Evolutionary conservation across 805 yeast genomes (phyloP).

Genomic region (Schizosaccharomyces osmophilus): DNA sequence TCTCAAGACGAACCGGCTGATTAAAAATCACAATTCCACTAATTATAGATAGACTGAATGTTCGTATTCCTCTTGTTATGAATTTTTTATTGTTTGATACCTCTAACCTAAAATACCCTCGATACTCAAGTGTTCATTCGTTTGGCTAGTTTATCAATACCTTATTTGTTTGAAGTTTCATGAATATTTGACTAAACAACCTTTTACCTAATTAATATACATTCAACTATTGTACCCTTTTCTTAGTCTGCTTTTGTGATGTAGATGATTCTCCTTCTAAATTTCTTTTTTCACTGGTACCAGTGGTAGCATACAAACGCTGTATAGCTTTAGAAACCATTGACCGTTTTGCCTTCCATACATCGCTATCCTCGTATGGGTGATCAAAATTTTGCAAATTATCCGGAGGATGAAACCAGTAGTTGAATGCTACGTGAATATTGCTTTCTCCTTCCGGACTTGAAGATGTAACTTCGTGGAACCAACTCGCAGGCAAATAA

Average conservation of each 20-base stretch:
- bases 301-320: neutral
- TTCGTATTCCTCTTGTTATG: too few species aligned
- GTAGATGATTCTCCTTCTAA: neutral
- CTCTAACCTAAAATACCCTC: neutral
- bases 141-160: neutral
- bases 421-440: slow-evolving; percentile 2
- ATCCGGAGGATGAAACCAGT: slow-evolving; percentile 3
- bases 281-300: neutral
- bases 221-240: too few species aligned
- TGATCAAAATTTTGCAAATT: neutral
- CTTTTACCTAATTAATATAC: neutral
- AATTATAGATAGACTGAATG: neutral
- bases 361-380: neutral
- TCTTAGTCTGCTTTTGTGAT: neutral
- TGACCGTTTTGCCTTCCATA: neutral
- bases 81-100: too few species aligned
- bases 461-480: slow-evolving; percentile 15
- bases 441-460: slow-evolving; percentile 4
- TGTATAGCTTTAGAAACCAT: neutral
- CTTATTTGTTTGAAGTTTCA: neutral
- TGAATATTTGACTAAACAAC: neutral
- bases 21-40: neutral
- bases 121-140: neutral
- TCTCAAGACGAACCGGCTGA: neutral
- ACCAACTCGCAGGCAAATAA: slow-evolving; percentile 19